These are phyloP conservation scores for Jatropha podagrica DNA, from an alignment of 441 rosid species.

Conservation along the genomic window DNA sequence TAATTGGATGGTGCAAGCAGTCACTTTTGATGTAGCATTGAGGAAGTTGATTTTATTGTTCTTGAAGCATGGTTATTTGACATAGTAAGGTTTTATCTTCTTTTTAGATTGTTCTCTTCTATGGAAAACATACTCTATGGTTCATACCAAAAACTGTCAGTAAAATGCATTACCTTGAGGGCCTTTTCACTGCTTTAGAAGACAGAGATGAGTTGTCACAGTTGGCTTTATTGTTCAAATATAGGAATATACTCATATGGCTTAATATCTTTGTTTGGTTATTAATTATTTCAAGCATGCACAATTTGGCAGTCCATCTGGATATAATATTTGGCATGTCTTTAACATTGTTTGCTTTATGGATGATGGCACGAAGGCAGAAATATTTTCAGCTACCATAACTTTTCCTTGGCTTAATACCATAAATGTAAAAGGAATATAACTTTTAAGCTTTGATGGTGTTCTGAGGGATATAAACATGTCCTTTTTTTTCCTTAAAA, in stretches of 20 bases:
- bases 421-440: neutral
- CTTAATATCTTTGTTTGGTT: neutral
- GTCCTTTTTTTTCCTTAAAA: neutral
- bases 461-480: neutral
- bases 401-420: neutral
- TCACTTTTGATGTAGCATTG: neutral
- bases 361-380: neutral
- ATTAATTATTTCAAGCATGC: neutral
- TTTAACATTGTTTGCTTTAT: neutral
- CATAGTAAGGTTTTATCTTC: neutral
- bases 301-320: neutral
- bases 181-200: neutral
- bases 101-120: neutral
- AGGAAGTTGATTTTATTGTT: constrained; percentile 1
- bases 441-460: neutral
- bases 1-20: neutral
- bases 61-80: neutral
- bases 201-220: neutral
- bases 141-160: neutral
- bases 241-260: neutral
- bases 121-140: neutral
- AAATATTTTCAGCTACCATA: neutral
- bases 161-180: neutral
- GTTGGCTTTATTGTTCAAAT: neutral
- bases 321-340: neutral